phyloP scores from a whole-genome alignment of 1,284 basidiomycete species.

The Paramarasmius palmivorus region DNA sequence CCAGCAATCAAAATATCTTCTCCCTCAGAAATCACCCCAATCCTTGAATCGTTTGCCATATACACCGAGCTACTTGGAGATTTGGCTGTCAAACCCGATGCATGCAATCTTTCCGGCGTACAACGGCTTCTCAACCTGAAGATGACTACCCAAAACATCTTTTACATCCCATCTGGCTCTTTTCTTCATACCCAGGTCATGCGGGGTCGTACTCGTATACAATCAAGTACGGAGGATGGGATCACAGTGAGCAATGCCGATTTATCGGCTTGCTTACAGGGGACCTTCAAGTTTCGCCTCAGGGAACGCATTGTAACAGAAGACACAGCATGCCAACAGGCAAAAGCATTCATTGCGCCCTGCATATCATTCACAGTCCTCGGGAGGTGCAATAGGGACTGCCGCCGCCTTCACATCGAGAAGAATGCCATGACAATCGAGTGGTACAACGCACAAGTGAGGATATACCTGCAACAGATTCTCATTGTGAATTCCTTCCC shows the following conservation, averaged over 20 bases:
- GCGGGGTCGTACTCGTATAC: neutral
- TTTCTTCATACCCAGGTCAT: neutral
- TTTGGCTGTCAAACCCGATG: neutral
- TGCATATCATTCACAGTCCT: neutral
- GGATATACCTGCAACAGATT: neutral
- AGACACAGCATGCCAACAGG: neutral
- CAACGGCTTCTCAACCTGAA: neutral
- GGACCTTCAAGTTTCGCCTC: neutral
- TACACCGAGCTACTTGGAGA: neutral
- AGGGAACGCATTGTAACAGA: neutral
- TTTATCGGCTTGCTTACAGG: neutral
- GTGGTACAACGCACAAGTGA: neutral
- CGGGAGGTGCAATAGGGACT: conserved; percentile 1
- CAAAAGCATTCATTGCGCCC: neutral
- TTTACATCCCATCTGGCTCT: neutral
- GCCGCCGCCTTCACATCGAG: neutral
- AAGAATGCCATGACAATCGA: neutral
- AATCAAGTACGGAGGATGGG: neutral
- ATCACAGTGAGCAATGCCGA: neutral
- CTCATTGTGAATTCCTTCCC: neutral
- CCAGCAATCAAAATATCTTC: neutral
- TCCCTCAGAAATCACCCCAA: neutral
- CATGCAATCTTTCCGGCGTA: neutral
- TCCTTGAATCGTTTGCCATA: neutral
- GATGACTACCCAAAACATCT: conserved; percentile 4